These are phyloP conservation scores for Aspergillus sparsus DNA, from an alignment of 495 filamentous ascomycete species.

Conservation along the genomic window DNA sequence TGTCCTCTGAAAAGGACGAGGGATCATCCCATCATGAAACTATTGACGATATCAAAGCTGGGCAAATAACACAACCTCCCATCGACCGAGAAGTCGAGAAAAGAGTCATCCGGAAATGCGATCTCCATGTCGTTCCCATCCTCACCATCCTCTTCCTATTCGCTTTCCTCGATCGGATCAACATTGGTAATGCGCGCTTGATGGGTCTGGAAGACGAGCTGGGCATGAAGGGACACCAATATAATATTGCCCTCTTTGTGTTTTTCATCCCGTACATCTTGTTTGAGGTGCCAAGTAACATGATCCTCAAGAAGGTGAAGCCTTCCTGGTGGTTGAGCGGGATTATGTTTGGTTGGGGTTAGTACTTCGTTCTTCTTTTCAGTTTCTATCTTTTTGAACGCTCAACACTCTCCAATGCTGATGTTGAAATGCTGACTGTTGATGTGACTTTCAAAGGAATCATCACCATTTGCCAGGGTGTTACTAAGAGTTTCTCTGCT, in stretches of 20 bases:
- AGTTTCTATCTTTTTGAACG: not conserved
- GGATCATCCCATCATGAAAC: not conserved
- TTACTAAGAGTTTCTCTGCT: conserved; percentile 48
- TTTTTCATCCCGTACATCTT: conserved; percentile 62
- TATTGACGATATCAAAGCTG: not conserved
- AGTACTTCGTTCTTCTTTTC: not conserved
- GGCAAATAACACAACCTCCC: not conserved
- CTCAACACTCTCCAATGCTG: not conserved
- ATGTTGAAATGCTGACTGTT: not conserved
- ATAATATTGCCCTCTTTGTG: conserved; percentile 57
- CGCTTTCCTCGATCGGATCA: conserved; percentile 50
- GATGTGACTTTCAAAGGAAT: conserved; percentile 22
- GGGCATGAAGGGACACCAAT: conserved; percentile 46
- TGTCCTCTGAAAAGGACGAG: not conserved
- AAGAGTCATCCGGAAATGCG: conserved; percentile 41
- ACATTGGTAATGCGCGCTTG: conserved; percentile 59
- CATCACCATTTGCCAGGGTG: conserved; percentile 54
- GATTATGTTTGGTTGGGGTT: conserved; percentile 54
- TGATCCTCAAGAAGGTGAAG: conserved; percentile 63
- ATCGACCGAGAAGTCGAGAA: conserved; percentile 43
- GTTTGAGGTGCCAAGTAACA: conserved; percentile 60
- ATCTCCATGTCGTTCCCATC: conserved; percentile 37
- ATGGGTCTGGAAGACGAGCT: conserved; percentile 54
- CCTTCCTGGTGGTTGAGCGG: conserved; percentile 50
- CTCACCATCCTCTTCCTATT: conserved; percentile 42